Evolutionary conservation across 306 rosid genomes (phyloP).

Genomic region (Boehmeria nivea): DNA sequence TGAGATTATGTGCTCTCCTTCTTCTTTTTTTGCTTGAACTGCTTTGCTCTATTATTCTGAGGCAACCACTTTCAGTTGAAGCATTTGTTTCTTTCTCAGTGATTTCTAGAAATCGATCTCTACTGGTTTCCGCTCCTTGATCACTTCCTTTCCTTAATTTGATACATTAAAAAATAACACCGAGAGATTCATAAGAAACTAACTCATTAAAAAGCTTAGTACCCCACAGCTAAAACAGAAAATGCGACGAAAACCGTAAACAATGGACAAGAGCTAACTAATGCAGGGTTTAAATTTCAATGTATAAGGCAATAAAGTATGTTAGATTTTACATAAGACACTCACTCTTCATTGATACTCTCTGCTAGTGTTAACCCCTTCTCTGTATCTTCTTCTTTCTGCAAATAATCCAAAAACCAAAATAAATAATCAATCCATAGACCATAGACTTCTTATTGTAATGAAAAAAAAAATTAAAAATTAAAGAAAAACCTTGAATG

Average conservation of each 20-base stretch:
- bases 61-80: slow-evolving; percentile 3
- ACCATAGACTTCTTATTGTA: no score
- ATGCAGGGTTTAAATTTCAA: no score
- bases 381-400: not conserved
- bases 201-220: not conserved
- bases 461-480: not conserved
- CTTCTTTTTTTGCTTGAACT: slow-evolving; percentile 27
- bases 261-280: no score
- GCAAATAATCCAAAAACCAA: not conserved
- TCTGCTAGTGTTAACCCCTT: not conserved
- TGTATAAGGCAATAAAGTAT: not conserved
- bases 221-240: not conserved
- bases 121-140: slow-evolving; percentile 4
- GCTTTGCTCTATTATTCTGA: slow-evolving; percentile 2
- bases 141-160: slow-evolving; percentile 23
- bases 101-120: slow-evolving; percentile 4
- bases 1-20: slow-evolving; percentile 11
- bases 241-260: not conserved
- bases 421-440: not conserved
- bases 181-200: not conserved
- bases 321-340: not conserved
- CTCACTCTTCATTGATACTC: slow-evolving; percentile 1
- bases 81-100: slow-evolving; percentile 5
- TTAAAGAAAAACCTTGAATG: slow-evolving; percentile 31
- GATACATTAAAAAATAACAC: not conserved